phyloP scores from a whole-genome alignment of 1,139 yeast genomes.

The Pichia sp. region DNA sequence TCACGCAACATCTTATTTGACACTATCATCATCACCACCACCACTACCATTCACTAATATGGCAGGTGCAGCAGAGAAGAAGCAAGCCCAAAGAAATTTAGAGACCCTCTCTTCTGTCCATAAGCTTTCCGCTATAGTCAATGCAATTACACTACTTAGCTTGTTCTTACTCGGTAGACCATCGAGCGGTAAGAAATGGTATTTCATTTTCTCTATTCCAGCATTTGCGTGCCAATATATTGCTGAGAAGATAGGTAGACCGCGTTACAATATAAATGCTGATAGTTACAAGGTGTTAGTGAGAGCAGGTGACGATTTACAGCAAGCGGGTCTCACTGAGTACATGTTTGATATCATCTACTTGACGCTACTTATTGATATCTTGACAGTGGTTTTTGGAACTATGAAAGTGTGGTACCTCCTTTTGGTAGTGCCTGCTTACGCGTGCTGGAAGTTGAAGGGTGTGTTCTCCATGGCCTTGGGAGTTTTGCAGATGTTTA shows the following conservation, averaged over 20 bases:
- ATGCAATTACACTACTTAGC: conserved; percentile 34
- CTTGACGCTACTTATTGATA: conserved; percentile 55
- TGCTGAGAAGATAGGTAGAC: conserved; percentile 63
- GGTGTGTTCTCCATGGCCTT: conserved; percentile 28
- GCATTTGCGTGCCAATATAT: conserved; percentile 46
- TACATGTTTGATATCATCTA: conserved; percentile 72
- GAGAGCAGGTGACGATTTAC: conserved; percentile 58
- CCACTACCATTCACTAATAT: conserved; percentile 30
- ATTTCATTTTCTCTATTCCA: conserved; percentile 50
- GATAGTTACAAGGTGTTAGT: conserved; percentile 35
- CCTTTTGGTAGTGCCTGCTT: conserved; percentile 41
- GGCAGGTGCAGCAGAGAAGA: conserved; percentile 66
- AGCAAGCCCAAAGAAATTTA: conserved; percentile 54
- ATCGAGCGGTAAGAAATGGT: conserved; percentile 37
- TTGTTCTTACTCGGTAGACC: conserved; percentile 50
- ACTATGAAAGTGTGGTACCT: conserved; percentile 58
- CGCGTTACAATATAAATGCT: conserved; percentile 34
- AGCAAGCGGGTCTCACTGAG: conserved; percentile 64
- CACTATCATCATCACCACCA: too few relatives aligned
- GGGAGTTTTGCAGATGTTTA: conserved; percentile 23
- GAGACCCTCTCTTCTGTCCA: conserved; percentile 52
- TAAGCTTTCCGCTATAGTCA: conserved; percentile 36
- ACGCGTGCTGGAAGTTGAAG: conserved; percentile 48
- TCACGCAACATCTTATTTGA: too few relatives aligned
- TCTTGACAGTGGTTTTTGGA: conserved; percentile 50